Conservation (phyloP, 495 filamentous ascomycete genomes). For the Daldinia vernicosa region DNA sequence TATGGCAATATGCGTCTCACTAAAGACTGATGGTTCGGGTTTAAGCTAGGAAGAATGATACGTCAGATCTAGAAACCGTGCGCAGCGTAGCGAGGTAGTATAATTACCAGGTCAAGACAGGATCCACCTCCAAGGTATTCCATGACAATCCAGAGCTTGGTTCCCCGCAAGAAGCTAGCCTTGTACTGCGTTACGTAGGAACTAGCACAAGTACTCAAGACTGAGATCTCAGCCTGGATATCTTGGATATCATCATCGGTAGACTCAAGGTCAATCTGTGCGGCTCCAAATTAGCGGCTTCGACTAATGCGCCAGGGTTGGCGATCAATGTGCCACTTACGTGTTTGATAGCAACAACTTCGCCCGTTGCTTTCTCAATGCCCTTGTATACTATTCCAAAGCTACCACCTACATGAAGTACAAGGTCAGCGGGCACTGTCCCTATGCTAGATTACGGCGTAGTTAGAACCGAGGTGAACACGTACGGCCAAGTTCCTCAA, state of each 20-base stretch:
- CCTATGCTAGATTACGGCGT: background rate
- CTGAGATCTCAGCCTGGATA: conserved; percentile 96
- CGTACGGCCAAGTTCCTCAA: conserved; percentile 93
- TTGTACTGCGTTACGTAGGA: conserved; percentile 96
- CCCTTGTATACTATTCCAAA: conserved; percentile 98
- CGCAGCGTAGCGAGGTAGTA: conserved; percentile 10
- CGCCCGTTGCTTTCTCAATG: conserved; percentile 83
- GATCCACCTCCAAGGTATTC: conserved; percentile 95
- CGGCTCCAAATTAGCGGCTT: conserved; percentile 30
- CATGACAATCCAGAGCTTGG: conserved; percentile 99
- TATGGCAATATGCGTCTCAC: conserved; percentile 91
- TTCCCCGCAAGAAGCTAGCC: conserved; percentile 90
- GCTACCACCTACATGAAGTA: conserved; percentile 72
- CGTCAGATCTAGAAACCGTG: conserved; percentile 27
- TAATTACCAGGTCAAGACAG: conserved; percentile 83
- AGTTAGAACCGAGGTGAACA: conserved; percentile 36
- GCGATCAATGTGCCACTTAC: conserved; percentile 56
- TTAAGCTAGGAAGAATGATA: conserved; percentile 71
- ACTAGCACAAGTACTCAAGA: conserved; percentile 92
- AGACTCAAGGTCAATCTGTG: conserved; percentile 94
- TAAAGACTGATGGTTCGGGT: conserved; percentile 91
- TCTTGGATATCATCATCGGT: conserved; percentile 98
- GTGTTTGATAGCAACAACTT: conserved; percentile 92
- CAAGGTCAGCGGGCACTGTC: conserved; percentile 24
- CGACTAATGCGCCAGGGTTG: conserved; percentile 8